Evolutionary conservation across 495 filamentous ascomycete species (phyloP).

Genomic region (Hypomontagnella monticulosa): DNA sequence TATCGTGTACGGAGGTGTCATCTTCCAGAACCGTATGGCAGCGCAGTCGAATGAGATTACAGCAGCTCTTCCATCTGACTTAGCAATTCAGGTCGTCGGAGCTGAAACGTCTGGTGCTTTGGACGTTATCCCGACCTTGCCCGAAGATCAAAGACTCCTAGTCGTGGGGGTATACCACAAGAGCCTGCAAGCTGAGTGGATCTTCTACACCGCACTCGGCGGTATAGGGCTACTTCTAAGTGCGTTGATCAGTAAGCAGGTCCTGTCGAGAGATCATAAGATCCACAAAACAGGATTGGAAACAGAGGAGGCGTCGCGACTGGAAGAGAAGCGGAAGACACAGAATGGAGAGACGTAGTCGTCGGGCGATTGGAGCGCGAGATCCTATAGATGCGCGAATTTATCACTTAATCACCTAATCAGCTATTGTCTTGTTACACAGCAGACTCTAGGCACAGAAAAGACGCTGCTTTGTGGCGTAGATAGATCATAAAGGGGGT

Average conservation of each 20-base stretch:
- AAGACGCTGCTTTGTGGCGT: no score
- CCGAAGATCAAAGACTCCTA: not conserved
- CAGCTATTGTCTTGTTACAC: no score
- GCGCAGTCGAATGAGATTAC: not conserved
- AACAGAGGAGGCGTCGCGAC: constrained; percentile 35
- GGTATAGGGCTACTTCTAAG: constrained; percentile 29
- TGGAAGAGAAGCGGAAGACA: constrained; percentile 1
- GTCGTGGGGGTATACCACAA: constrained; percentile 1
- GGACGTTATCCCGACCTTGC: constrained; percentile 4
- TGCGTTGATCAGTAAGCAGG: constrained; percentile 3
- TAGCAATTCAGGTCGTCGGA: not conserved
- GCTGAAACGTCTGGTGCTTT: not conserved
- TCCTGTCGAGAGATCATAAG: not conserved
- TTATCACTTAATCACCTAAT: no score
- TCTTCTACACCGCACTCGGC: constrained; percentile 59
- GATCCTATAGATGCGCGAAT: no score
- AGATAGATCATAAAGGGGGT: no score
- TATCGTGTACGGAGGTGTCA: constrained; percentile 73
- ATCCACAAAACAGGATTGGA: constrained; percentile 4
- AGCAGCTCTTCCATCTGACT: not conserved
- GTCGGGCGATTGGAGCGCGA: no score
- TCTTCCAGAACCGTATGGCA: constrained; percentile 64
- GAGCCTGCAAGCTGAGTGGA: constrained; percentile 55
- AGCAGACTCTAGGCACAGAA: no score
- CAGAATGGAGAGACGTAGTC: no score